Evolutionary conservation across 352 stramenopile species (phyloP), one percentile per base, ranked within the genome.

Genomic region (Pythium angustatum): DNA sequence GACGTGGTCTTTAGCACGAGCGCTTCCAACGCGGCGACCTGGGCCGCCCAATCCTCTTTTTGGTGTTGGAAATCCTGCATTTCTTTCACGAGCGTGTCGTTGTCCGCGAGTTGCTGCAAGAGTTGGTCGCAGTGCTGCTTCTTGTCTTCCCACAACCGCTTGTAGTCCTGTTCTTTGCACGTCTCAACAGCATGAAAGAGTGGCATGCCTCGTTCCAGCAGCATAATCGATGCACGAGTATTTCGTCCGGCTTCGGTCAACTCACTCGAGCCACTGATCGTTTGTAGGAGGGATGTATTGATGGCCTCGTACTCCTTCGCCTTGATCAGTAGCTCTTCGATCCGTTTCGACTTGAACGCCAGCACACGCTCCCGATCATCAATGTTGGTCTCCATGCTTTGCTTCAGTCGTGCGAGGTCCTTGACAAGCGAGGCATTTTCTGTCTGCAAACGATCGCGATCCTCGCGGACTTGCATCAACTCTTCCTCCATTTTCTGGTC

Each of bases 401-500:
- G 22, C 53, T 83, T 71, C 21, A 87, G 65, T 9, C 80, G 76
- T 19, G 76, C 52, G 2, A 91, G 45, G 11, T 84, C 58, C n/a
- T 54, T 62, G 0, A 55, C 50, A n/a, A 87, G 64, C 52, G 34
- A 34, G 1, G 52, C 45, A 40, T 85, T 83, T 10, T 73, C 76
- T 2, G 64, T 48, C 44, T 69, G 69, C 17, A 91, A 53, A 0
- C 61, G 38, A 17, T 79, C 75, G 30, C 76, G 76, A 22, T 91
- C 82, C 22, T 60, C 26, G 4, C 75, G 73, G 1, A 69, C 77
- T 60, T 78, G 55, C 14, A 72, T 66, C 5, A 91, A 64, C 41
- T 89, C 80, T 36, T 89, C 77, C 27, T 88, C 77, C 19, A 86
- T 62, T 50, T 81, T 87, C 45, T 91, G 82, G 38, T 91, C 80